phyloP scores from a whole-genome alignment of 2,329 filamentous ascomycete species.

The Thermomyces lanuginosus region DNA sequence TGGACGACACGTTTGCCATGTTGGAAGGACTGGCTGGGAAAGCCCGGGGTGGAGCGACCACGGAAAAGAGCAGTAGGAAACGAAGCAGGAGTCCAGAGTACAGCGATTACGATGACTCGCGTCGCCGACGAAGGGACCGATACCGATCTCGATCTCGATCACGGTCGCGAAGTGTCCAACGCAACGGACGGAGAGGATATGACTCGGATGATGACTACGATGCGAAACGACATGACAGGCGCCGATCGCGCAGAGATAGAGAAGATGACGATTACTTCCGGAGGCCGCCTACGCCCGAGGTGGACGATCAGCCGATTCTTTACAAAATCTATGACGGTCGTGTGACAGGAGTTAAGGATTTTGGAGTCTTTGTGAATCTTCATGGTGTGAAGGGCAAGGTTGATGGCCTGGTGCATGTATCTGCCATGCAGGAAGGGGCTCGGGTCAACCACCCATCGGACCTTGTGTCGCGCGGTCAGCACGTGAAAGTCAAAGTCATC shows the following conservation, averaged over 20 bases:
- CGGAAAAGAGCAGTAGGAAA: constrained; percentile 31
- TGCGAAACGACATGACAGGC: no score
- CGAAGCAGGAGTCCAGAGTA: constrained; percentile 37
- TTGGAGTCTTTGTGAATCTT: constrained; percentile 90
- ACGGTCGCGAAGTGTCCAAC: constrained; percentile 9
- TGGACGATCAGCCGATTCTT: constrained; percentile 66
- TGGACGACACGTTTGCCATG: constrained; percentile 85
- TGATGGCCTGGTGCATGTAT: constrained; percentile 86
- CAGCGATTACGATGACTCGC: constrained; percentile 32
- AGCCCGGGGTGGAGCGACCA: constrained; percentile 24
- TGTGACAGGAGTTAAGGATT: constrained; percentile 86
- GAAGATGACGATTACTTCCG: constrained; percentile 44
- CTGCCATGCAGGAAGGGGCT: constrained; percentile 66
- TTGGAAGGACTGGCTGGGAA: constrained; percentile 72
- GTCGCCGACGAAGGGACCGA: constrained; percentile 24
- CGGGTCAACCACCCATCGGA: constrained; percentile 88
- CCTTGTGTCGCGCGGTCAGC: constrained; percentile 60
- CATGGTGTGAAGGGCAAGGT: constrained; percentile 73
- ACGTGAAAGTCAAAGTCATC: constrained; percentile 81
- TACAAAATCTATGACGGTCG: constrained; percentile 82
- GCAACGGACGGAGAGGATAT: constrained; percentile 25
- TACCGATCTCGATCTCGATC: constrained; percentile 20
- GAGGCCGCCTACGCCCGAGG: constrained; percentile 50
- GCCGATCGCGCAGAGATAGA: constrained; percentile 23
- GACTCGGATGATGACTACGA: no score